Base-by-base conservation (phyloP, 495 filamentous ascomycete species). In the Poronia punctata region DNA sequence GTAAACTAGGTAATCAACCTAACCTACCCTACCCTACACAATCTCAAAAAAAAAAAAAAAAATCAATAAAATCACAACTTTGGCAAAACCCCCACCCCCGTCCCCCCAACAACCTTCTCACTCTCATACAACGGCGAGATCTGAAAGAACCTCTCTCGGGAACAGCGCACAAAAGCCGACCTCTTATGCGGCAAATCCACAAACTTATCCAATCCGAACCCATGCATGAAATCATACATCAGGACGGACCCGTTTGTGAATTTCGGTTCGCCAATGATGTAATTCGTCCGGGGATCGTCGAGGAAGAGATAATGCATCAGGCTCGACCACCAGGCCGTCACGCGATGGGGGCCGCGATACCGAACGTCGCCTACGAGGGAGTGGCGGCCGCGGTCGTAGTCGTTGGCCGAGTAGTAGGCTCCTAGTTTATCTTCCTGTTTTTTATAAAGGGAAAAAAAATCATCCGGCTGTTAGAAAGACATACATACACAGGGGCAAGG, bases 241-340 rank as follows among this genome's bases (percentile, higher is more conserved):
- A 84, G 65, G 12, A 84, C 76, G 4, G 69, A 76, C 18, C 57
- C 61, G 40, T 73, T 75, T 7, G 71, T 78, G 21, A 71, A 73
- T 53, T 74, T 75, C 35, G 80, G 80, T 66, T 84, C 80, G 20
- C 80, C 80, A 2, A 84, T 78, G 1, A 79, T 74, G 38, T 64
- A 56, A 42, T 53, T 61, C 3, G 80, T 84, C 20, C 80, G 74
- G 45, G 78, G 75, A 45, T 84, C 80, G 56, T 84, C 80, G 26
- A 84, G 64, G 60, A 79, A 84, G 43, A 77, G 65, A 53, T 80
- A 84, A 53, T 84, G 80, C 60, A 84, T 83, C 55, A 76, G 61
- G 49, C 71, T 74, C 11, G 75, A 76, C 67, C 76, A 83, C 80
- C 80, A 84, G 10, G 76, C 78, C 37, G 73, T 78, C 7, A 81